These are phyloP conservation scores for Rhodotorula toruloides DNA, from an alignment of 768 basidiomycete species.

Conservation along the genomic window DNA sequence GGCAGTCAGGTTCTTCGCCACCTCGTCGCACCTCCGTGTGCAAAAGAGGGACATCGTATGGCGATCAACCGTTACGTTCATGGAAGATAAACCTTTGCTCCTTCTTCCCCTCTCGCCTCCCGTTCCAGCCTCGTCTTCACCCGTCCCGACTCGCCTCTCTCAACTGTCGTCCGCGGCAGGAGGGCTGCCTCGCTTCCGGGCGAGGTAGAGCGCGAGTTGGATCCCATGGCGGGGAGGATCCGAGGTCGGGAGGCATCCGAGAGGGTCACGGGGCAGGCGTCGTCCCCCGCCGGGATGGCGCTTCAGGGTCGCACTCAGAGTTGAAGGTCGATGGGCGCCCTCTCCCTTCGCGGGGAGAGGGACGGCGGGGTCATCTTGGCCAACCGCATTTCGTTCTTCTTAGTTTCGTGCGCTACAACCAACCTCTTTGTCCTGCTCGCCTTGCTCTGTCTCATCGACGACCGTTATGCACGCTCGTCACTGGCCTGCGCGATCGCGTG, in stretches of 20 bases:
- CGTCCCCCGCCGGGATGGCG: no score
- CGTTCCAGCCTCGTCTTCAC: background rate
- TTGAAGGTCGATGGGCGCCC: background rate
- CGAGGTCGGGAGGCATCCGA: no score
- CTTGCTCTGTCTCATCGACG: background rate
- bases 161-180: background rate
- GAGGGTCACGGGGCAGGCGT: no score
- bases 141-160: background rate
- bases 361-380: background rate
- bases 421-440: background rate
- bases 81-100: constrained; percentile 20
- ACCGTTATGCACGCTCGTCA: no score
- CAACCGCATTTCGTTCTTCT: background rate
- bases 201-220: no score
- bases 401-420: background rate
- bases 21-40: background rate
- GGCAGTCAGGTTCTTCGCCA: constrained; percentile 31
- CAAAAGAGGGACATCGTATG: constrained; percentile 6
- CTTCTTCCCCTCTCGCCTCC: background rate
- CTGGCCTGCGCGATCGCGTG: no score
- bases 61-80: constrained; percentile 28
- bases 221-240: no score
- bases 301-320: background rate
- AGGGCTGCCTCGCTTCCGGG: no score
- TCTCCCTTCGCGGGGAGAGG: background rate